Evolutionary conservation across 805 yeast genomes (phyloP), one percentile per base, ranked within the genome.

Genomic region (Candida stauntonica): DNA sequence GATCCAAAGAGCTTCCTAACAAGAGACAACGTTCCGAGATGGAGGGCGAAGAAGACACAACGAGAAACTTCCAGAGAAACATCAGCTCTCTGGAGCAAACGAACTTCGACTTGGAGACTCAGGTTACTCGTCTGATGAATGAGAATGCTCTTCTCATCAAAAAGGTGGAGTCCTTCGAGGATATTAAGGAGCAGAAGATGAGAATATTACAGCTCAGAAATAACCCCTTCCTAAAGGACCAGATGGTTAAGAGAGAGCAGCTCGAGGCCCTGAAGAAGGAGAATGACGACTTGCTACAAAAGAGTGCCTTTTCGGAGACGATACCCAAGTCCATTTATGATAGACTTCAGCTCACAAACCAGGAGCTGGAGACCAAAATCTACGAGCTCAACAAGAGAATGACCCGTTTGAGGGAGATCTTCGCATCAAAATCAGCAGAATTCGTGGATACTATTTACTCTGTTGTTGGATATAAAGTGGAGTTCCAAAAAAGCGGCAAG

Each of bases 391-490:
- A 67, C 35, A 85, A 83, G 53, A 66, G 75, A 37, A 66, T 70
- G 26, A 60, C 52, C 9, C 61, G 94, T 28, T 55, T 72, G 15
- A 73, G 66, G 46, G 76, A 79, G 45, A 71, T 75, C 6, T 86
- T 77, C 54, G 61, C 76, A 14, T 71, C 72, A 35, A 83, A 84
- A 55, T 78, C 91, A n/a, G 61, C 70, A 23, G 89, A 85, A 52
- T 80, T 85, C 36, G 64, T 86, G 26, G 77, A 79, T 23, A 74
- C 81, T 2, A 77, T 86, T 0, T 75, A 79, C 38, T 67, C 79
- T 5, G 68, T 82, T 20, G 68, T 88, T 36, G 96, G 96, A 0
- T 86, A 76, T 58, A 72, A 74, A 33, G 62, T 87, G 17, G 94
- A 85, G 53, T 80, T 86, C 46, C 59, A 78, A 55, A 66, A 70